A percentile compares a stretch with the other conserved stretches of the same genome.
Evolutionary conservation across 345 rosid species (phyloP).

Genomic region (Pistacia integerrima): DNA sequence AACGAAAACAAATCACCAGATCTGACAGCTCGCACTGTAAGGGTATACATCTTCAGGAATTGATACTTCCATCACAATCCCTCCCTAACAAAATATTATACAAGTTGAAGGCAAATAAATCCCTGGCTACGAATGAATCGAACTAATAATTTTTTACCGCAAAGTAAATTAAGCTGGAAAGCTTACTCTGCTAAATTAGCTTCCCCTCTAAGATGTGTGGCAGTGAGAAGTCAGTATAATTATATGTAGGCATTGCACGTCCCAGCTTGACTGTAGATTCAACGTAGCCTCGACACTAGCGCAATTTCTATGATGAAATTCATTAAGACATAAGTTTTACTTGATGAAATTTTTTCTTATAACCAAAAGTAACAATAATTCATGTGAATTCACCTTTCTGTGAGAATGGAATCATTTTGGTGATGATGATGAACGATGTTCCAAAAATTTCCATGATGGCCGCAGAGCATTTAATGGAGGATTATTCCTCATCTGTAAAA

Average conservation of each 20-base stretch:
- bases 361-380: not conserved
- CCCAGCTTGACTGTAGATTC: not conserved
- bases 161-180: not conserved
- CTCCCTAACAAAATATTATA: not conserved
- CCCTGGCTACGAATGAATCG: not conserved
- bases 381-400: slow-evolving; percentile 4
- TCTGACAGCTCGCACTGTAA: not conserved
- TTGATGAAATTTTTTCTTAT: not conserved
- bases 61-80: not conserved
- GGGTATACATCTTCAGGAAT: not conserved
- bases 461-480: slow-evolving; percentile 22
- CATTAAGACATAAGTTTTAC: not conserved
- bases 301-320: not conserved
- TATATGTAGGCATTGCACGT: not conserved
- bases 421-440: slow-evolving; percentile 33
- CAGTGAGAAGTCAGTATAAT: not conserved
- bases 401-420: slow-evolving; percentile 24
- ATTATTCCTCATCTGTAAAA: slow-evolving; percentile 30
- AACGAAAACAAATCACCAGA: not conserved
- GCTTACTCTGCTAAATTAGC: not conserved
- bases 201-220: not conserved
- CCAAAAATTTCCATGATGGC: slow-evolving; percentile 50
- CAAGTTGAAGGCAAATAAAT: not conserved
- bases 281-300: not conserved
- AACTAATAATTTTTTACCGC: not conserved